A percentile compares a stretch with the other conserved stretches of the same genome.
These are phyloP conservation scores for Schizophyllum amplum DNA, from an alignment of 1,284 basidiomycete genomes.

Conservation along the genomic window DNA sequence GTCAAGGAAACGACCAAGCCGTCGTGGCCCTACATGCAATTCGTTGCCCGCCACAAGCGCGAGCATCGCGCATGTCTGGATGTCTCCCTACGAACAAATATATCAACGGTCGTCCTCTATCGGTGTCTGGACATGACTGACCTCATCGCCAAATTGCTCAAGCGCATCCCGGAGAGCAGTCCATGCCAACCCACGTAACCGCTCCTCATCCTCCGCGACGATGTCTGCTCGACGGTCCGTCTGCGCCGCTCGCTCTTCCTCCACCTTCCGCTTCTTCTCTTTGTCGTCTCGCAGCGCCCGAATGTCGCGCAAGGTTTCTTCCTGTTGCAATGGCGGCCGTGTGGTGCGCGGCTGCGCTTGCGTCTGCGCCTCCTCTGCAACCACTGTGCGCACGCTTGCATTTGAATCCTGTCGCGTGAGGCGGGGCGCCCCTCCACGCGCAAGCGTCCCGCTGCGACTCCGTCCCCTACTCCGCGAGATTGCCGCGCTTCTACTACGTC, in stretches of 20 bases:
- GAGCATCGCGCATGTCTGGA: constrained; percentile 70
- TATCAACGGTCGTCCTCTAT: no score
- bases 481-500: neutral
- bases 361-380: constrained; percentile 25
- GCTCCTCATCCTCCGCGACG: constrained; percentile 43
- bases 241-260: constrained; percentile 22
- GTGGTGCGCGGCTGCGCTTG: neutral
- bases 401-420: constrained; percentile 38
- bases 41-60: constrained; percentile 50
- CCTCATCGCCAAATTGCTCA: constrained; percentile 56
- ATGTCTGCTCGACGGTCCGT: constrained; percentile 15
- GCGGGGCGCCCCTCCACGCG: neutral
- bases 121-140: neutral
- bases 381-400: constrained; percentile 65
- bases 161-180: constrained; percentile 44
- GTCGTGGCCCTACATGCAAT: constrained; percentile 34
- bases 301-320: constrained; percentile 22
- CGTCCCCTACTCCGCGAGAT: constrained; percentile 9
- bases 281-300: constrained; percentile 12
- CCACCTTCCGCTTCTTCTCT: neutral
- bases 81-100: constrained; percentile 71
- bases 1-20: constrained; percentile 51
- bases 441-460: constrained; percentile 29
- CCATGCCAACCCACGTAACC: constrained; percentile 47
- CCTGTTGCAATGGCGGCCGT: constrained; percentile 8